Base-by-base conservation (phyloP, 2,329 filamentous ascomycete species). In the Neofusicoccum cordaticola region DNA sequence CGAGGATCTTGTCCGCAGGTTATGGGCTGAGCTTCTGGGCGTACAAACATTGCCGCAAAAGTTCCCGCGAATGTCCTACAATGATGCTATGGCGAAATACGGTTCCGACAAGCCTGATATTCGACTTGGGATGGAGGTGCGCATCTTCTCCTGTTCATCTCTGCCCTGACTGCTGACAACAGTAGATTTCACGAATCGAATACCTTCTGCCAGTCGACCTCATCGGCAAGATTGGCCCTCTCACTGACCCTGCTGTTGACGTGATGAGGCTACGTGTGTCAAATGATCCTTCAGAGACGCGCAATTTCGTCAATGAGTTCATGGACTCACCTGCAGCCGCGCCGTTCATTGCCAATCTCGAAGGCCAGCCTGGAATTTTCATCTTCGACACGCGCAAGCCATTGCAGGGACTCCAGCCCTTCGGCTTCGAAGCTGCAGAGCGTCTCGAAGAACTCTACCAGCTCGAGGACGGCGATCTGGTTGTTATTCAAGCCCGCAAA, bases 91-190 rank as follows among this genome's bases (percentile, higher is more conserved):
- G 88, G 80, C 84, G 1, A 81, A 79, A 2, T 96, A 93, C 72
- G 95, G 95, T 11, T 90, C 88, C 4, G 95, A 99, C 77, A 99
- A 99, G 76, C 95, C 95, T 3, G 95, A 99, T 73, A 79, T 94
- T 9, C 87, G 95, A 17, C 89, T 93, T 42, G 85, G 86, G 1
- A 88, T 87, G 31, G 79, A 85, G 71, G 88, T 91, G 74, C 61
- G 81, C 74, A 39, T 6, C 3, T 9, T 13, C 41, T 9, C 50
- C 4, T 4, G 7, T 19, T 44, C 31, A 19, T 11, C 56, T 27
- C 19, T 15, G 2, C 53, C 9, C 37, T 31, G 70, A 11, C 77
- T 68, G 77, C 68, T 67, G 6, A 68, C 57, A 27, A n/a, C 22
- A 2, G 2, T 11, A 92, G 84, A 91, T 96, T 66, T 81, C 79